Conservation (phyloP, 2,329 filamentous ascomycete species). For the Ophiobolus disseminans region DNA sequence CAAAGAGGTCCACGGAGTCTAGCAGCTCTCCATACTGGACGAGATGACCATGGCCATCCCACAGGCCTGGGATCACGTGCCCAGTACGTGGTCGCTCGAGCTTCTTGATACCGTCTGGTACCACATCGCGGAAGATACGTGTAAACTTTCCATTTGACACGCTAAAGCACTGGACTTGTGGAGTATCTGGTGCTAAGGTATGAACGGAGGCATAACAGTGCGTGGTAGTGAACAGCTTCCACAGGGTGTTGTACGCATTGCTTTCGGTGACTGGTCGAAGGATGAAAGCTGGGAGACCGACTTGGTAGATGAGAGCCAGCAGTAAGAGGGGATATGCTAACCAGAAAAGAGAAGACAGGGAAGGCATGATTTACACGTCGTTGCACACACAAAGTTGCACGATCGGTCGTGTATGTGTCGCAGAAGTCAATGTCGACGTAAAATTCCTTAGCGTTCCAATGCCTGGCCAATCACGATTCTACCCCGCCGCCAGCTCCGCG, state of each 20-base stretch:
- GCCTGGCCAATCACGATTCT: no score
- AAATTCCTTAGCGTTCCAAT: no score
- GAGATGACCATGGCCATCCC: conserved; percentile 75
- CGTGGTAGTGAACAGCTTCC: conserved; percentile 35
- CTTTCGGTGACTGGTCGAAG: conserved; percentile 22
- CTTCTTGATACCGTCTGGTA: conserved; percentile 30
- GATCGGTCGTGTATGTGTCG: no score
- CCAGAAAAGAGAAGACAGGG: conserved; percentile 28
- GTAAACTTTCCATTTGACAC: conserved; percentile 61
- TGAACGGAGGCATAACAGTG: conserved; percentile 56
- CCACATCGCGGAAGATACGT: conserved; percentile 53
- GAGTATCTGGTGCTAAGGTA: conserved; percentile 50
- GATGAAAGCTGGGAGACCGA: conserved; percentile 27
- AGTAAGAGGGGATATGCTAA: conserved; percentile 34
- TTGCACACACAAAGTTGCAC: no score
- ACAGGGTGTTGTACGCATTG: conserved; percentile 27
- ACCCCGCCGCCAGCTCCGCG: no score
- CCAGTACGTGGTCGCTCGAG: conserved; percentile 51
- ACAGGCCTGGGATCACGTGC: conserved; percentile 70
- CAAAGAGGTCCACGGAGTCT: conserved; percentile 70
- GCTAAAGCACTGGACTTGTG: conserved; percentile 61
- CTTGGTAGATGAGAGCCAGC: conserved; percentile 38
- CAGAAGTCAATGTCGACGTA: no score
- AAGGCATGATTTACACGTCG: conserved; percentile 33
- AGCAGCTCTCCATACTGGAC: conserved; percentile 72